Percentiles rank a stretch among this genome's conserved stretches.
phyloP scores from a whole-genome alignment of 192 early-diverging fungal species.

The Coemansia sp. region DNA sequence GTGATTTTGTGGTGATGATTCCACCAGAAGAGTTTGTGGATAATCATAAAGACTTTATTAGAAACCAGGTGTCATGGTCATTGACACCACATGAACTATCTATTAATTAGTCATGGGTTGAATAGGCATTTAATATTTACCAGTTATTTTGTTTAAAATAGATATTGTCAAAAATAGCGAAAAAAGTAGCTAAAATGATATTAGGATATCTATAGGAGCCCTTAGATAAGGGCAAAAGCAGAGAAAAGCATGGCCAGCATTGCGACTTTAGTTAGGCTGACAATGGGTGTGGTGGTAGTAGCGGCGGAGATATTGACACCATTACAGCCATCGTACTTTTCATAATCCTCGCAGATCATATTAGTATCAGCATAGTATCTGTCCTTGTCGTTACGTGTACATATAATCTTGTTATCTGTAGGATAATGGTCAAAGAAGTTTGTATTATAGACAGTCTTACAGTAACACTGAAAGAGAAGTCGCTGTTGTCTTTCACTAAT shows the following conservation, averaged over 20 bases:
- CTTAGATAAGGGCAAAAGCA: not conserved
- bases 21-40: constrained; percentile 41
- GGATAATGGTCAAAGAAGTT: constrained; percentile 34
- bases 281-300: not conserved
- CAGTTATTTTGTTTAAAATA: not conserved
- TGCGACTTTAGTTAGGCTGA: constrained; percentile 36
- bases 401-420: constrained; percentile 23
- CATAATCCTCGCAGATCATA: constrained; percentile 43
- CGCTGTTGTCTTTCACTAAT: constrained; percentile 38
- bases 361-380: constrained; percentile 17
- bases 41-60: constrained; percentile 35
- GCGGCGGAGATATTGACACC: constrained; percentile 33
- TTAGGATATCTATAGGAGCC: constrained; percentile 15
- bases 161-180: not conserved
- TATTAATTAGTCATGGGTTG: not conserved
- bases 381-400: constrained; percentile 42
- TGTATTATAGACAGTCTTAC: constrained; percentile 49
- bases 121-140: not conserved
- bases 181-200: constrained; percentile 7
- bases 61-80: constrained; percentile 40
- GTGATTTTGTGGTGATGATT: constrained; percentile 48
- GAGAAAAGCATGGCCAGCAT: constrained; percentile 35
- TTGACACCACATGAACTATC: not conserved
- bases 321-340: constrained; percentile 29
- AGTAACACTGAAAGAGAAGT: constrained; percentile 50